Conservation (phyloP, 2,329 filamentous ascomycete species). For the Rhexocercosporidium sp. region DNA sequence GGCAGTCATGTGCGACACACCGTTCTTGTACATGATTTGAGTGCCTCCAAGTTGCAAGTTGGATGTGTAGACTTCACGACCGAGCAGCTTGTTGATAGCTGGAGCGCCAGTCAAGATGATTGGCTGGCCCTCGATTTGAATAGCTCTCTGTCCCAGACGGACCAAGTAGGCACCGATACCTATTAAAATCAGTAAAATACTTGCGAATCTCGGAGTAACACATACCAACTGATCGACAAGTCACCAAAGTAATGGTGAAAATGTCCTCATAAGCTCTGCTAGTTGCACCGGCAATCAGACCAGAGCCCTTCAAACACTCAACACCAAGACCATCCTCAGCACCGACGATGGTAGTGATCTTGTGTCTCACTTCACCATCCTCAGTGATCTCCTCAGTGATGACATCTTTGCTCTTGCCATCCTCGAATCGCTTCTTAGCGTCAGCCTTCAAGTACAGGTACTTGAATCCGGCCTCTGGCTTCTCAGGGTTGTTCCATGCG, state of each 20-base stretch:
- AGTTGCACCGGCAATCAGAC: slow-evolving; percentile 96
- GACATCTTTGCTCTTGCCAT: slow-evolving; percentile 74
- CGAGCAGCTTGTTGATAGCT: slow-evolving; percentile 96
- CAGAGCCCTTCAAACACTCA: slow-evolving; percentile 94
- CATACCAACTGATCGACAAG: slow-evolving; percentile 92
- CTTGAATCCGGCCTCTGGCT: slow-evolving; percentile 89
- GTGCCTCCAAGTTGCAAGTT: slow-evolving; percentile 99
- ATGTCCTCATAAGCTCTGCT: slow-evolving; percentile 98
- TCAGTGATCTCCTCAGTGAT: slow-evolving; percentile 88
- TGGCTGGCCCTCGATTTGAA: slow-evolving; percentile 97
- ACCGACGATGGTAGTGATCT: slow-evolving; percentile 92
- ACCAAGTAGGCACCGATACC: slow-evolving; percentile 98
- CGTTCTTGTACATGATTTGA: slow-evolving; percentile 99
- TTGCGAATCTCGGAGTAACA: slow-evolving; percentile 25
- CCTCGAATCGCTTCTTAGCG: slow-evolving; percentile 85
- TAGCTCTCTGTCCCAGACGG: slow-evolving; percentile 95
- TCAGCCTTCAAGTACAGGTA: slow-evolving; percentile 93
- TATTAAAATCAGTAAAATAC: slow-evolving; percentile 45
- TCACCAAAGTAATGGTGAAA: slow-evolving; percentile 97
- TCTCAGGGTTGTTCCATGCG: slow-evolving; percentile 86
- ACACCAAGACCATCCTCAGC: slow-evolving; percentile 96
- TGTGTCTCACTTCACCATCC: slow-evolving; percentile 87
- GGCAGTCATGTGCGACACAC: slow-evolving; percentile 98
- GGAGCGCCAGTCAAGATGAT: slow-evolving; percentile 98
- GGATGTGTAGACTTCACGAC: slow-evolving; percentile 97